These are phyloP conservation scores for Trichaptum fuscoviolaceum DNA, from an alignment of 768 basidiomycete genomes.

Conservation along the genomic window DNA sequence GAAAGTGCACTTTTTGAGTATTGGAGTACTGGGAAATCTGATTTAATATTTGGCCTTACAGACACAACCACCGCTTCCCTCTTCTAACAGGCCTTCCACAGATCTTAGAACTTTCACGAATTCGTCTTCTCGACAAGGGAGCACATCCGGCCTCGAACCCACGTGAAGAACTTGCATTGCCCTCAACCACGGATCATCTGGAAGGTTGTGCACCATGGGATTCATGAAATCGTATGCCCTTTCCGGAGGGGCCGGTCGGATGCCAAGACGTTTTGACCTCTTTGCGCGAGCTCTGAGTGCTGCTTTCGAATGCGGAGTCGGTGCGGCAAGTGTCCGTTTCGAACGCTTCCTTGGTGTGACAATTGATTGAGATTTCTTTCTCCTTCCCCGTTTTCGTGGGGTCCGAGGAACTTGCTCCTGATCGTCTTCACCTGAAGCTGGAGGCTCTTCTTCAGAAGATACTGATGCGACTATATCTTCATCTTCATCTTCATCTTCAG, in stretches of 20 bases:
- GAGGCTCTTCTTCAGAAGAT: constrained; percentile 31
- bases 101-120: constrained; percentile 68
- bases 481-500: constrained; percentile 20
- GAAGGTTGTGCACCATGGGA: constrained; percentile 43
- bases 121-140: constrained; percentile 88
- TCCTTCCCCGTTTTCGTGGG: constrained; percentile 29
- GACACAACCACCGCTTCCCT: constrained; percentile 91
- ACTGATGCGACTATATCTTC: constrained; percentile 40
- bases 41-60: constrained; percentile 48
- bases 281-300: constrained; percentile 46
- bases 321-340: constrained; percentile 41
- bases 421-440: constrained; percentile 12
- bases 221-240: constrained; percentile 28
- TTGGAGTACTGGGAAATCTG: not conserved
- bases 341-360: constrained; percentile 13
- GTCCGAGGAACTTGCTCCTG: constrained; percentile 16
- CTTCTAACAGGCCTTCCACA: constrained; percentile 83
- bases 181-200: constrained; percentile 75
- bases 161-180: constrained; percentile 93
- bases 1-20: not conserved
- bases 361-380: constrained; percentile 4
- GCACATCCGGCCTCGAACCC: constrained; percentile 79
- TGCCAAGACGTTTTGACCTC: constrained; percentile 22
- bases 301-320: constrained; percentile 75
- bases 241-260: constrained; percentile 32